A percentile compares a stretch with the other conserved stretches of the same genome.
These are phyloP conservation scores for Trichoderma guizhouense DNA, from an alignment of 2,329 filamentous ascomycete genomes.

Conservation along the genomic window DNA sequence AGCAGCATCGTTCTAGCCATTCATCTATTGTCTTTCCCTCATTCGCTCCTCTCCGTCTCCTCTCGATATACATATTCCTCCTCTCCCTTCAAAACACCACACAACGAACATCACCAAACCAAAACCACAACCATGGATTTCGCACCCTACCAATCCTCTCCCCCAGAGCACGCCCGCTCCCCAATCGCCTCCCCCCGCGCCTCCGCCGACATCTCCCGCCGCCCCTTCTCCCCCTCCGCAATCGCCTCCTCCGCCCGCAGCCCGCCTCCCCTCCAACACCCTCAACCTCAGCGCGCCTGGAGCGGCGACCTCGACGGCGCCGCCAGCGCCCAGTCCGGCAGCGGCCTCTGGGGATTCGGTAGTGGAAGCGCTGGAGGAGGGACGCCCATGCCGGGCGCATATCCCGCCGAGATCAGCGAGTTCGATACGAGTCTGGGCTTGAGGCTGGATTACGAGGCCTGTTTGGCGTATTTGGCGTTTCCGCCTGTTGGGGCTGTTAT, in stretches of 20 bases:
- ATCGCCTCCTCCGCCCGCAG: conserved; percentile 39
- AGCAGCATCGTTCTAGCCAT: background rate
- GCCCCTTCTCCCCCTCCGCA: conserved; percentile 49
- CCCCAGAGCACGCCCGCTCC: conserved; percentile 80
- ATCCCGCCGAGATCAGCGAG: conserved; percentile 61
- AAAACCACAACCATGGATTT: conserved; percentile 68
- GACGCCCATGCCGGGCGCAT: conserved; percentile 35
- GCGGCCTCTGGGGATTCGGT: conserved; percentile 20
- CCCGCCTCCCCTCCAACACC: conserved; percentile 43
- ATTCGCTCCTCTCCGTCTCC: background rate
- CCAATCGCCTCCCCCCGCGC: conserved; percentile 56
- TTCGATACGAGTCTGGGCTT: conserved; percentile 90
- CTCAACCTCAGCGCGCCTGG: conserved; percentile 58
- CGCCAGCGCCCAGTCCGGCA: conserved; percentile 26
- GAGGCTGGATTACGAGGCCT: conserved; percentile 84
- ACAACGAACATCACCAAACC: background rate
- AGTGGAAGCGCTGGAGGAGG: conserved; percentile 25
- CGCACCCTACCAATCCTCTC: conserved; percentile 91
- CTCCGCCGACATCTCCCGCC: conserved; percentile 54
- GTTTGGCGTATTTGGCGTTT: conserved; percentile 78
- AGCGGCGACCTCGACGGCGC: conserved; percentile 37
- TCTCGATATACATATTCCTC: background rate
- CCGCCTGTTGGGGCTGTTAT: conserved; percentile 85
- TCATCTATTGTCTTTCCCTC: background rate
- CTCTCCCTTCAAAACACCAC: background rate